Evolutionary conservation across 1,284 basidiomycete genomes (phyloP).

Genomic region (Sphaerobolus stellatus): DNA sequence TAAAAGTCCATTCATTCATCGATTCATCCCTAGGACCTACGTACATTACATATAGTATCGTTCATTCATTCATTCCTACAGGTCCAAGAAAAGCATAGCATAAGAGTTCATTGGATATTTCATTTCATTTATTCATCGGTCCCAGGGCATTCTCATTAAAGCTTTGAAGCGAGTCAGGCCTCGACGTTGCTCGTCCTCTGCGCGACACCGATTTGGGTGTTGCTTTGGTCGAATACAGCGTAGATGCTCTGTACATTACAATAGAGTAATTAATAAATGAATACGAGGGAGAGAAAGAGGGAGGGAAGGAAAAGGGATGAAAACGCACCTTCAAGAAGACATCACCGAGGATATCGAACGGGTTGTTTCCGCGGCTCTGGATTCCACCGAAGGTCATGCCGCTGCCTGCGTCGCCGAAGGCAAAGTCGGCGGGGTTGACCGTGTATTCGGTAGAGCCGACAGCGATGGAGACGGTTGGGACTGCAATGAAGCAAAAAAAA

Average conservation of each 20-base stretch:
- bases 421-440: slow-evolving; percentile 14
- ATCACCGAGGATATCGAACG: slow-evolving; percentile 40
- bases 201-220: slow-evolving; percentile 10
- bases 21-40: too few species aligned
- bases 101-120: too few species aligned
- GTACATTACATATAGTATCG: too few species aligned
- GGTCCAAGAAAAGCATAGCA: too few species aligned
- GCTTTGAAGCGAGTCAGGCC: too few species aligned
- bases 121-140: too few species aligned
- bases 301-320: not conserved
- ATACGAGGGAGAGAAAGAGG: not conserved
- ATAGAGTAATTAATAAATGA: not conserved
- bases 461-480: slow-evolving; percentile 35
- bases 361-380: slow-evolving; percentile 37
- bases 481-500: not conserved
- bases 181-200: slow-evolving; percentile 10
- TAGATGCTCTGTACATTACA: slow-evolving; percentile 19
- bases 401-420: slow-evolving; percentile 24
- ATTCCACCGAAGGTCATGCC: slow-evolving; percentile 33
- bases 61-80: too few species aligned
- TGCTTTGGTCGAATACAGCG: slow-evolving; percentile 33
- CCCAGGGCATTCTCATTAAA: too few species aligned
- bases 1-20: too few species aligned
- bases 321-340: slow-evolving; percentile 33
- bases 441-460: slow-evolving; percentile 32